Percentiles rank a stretch among this genome's conserved stretches.
Evolutionary conservation across 148 eudicot genomes (phyloP).

Genomic region (Amaranthus cruentus): DNA sequence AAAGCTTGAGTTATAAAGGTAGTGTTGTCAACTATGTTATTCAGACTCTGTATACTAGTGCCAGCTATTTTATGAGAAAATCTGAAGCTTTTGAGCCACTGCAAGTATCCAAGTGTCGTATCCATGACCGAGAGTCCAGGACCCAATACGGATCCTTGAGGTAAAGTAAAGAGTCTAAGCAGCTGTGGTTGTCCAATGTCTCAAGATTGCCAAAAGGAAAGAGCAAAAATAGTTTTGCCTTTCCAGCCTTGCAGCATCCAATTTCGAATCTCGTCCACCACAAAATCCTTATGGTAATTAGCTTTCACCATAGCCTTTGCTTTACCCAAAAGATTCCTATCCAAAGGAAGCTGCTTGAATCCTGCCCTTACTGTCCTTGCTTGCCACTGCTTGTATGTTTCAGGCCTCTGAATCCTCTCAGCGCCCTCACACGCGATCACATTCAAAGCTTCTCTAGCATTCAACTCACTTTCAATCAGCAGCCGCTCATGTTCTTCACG

Average conservation of each 20-base stretch:
- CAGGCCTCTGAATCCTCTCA: conserved; percentile 51
- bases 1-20: neutral
- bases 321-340: conserved; percentile 29
- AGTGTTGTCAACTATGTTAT: too few relatives aligned
- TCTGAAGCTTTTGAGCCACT: too few relatives aligned
- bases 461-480: conserved; percentile 37
- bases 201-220: conserved; percentile 45
- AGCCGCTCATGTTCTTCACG: conserved; percentile 38
- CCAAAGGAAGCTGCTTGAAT: conserved; percentile 31
- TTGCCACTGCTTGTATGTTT: conserved; percentile 57
- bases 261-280: conserved; percentile 43
- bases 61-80: too few relatives aligned
- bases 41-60: too few relatives aligned
- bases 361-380: conserved; percentile 43
- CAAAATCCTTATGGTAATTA: conserved; percentile 45
- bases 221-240: conserved; percentile 39
- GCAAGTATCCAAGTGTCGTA: too few relatives aligned
- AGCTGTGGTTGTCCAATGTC: neutral
- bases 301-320: conserved; percentile 37
- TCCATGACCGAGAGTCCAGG: too few relatives aligned
- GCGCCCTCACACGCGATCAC: conserved; percentile 52
- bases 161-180: neutral
- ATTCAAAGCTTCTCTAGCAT: conserved; percentile 39
- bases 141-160: too few relatives aligned
- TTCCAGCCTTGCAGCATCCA: conserved; percentile 73